Conservation (phyloP, 371 early-diverging fungal genomes). For the Mucor plumbeus region DNA sequence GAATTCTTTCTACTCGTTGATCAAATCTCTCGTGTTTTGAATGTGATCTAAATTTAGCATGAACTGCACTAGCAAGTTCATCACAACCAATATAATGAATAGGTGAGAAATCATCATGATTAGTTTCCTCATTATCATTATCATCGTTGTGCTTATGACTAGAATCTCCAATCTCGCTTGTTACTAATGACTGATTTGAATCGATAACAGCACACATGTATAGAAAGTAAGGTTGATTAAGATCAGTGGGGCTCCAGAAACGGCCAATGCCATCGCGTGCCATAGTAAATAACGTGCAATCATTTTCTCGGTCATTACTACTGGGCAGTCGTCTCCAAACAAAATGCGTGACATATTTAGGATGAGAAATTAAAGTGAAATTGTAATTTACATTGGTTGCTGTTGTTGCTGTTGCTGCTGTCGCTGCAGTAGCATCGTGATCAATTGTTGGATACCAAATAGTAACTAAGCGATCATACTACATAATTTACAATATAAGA, state of each 20-base stretch:
- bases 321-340: constrained; percentile 66
- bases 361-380: constrained; percentile 76
- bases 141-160: not conserved
- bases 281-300: constrained; percentile 73
- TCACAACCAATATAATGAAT: constrained; percentile 73
- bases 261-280: constrained; percentile 75
- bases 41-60: constrained; percentile 40
- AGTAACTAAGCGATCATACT: constrained; percentile 75
- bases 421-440: not conserved
- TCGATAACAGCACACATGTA: constrained; percentile 75
- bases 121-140: not conserved
- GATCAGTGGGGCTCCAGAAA: constrained; percentile 74
- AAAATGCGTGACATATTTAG: constrained; percentile 65
- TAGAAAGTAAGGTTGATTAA: constrained; percentile 54
- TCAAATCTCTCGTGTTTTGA: constrained; percentile 36
- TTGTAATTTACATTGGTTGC: constrained; percentile 40
- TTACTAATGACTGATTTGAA: constrained; percentile 71
- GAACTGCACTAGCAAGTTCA: constrained; percentile 58
- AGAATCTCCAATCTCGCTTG: constrained; percentile 36
- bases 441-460: constrained; percentile 63
- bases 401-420: not conserved
- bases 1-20: constrained; percentile 53
- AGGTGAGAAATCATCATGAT: constrained; percentile 41
- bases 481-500: not conserved
- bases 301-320: constrained; percentile 19